phyloP scores from a whole-genome alignment of 2,329 filamentous ascomycete genomes.

The Decorospora gaudefroyi region DNA sequence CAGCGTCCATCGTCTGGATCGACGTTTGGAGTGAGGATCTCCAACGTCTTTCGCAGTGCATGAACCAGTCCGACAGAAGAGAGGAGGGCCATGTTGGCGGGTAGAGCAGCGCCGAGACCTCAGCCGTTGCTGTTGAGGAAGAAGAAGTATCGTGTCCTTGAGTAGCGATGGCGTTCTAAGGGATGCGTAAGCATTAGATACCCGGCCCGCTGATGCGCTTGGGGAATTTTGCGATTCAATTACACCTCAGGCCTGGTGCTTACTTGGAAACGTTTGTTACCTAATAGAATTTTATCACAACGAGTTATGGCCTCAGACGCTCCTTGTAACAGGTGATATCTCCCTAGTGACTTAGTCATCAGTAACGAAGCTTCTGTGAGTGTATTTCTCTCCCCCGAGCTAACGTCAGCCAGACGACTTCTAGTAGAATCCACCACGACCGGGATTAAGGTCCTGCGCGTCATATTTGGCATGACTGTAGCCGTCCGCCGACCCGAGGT shows the following conservation, averaged over 20 bases:
- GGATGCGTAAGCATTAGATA: conserved; percentile 1
- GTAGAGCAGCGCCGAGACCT: background rate
- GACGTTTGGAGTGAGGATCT: conserved; percentile 2
- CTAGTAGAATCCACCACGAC: too few species aligned
- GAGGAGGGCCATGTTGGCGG: conserved; percentile 1
- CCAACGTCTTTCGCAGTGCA: background rate
- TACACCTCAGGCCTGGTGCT: background rate
- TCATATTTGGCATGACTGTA: conserved; percentile 12
- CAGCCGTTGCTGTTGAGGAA: conserved; percentile 6
- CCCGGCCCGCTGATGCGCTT: conserved; percentile 1
- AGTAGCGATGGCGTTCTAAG: conserved; percentile 13
- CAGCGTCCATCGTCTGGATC: background rate
- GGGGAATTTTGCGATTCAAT: background rate
- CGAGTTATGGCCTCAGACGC: too few species aligned
- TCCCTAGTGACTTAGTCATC: too few species aligned
- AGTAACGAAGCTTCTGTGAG: too few species aligned
- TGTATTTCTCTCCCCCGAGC: too few species aligned
- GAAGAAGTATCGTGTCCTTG: conserved; percentile 12
- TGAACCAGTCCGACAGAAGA: background rate
- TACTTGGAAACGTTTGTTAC: background rate
- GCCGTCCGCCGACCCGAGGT: conserved; percentile 31
- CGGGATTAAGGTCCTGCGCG: too few species aligned
- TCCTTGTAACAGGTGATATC: too few species aligned
- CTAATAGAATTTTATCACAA: too few species aligned
- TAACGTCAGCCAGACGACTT: too few species aligned